Conservation (phyloP, 768 basidiomycete genomes). For the Austroboletus festivus region DNA sequence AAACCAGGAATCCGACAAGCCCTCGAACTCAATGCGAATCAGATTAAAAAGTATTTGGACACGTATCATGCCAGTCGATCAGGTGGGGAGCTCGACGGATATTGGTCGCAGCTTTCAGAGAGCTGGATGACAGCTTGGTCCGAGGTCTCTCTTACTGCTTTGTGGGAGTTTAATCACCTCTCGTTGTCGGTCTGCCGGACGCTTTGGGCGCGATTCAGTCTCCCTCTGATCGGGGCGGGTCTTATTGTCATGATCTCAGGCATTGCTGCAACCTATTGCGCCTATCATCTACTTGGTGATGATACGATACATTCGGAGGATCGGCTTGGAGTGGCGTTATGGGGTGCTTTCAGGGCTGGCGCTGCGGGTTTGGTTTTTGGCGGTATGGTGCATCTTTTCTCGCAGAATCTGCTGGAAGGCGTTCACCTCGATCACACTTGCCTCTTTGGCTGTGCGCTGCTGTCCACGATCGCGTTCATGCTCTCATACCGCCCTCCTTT, state of each 20-base stretch:
- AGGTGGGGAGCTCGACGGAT: slow-evolving; percentile 69
- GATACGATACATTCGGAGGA: slow-evolving; percentile 39
- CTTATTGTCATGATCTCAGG: slow-evolving; percentile 57
- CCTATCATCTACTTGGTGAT: slow-evolving; percentile 49
- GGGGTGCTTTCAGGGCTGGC: slow-evolving; percentile 32
- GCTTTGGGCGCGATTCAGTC: slow-evolving; percentile 95
- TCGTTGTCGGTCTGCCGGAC: slow-evolving; percentile 61
- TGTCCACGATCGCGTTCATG: slow-evolving; percentile 46
- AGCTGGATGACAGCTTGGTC: slow-evolving; percentile 42
- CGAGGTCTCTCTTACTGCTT: slow-evolving; percentile 8
- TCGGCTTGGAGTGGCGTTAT: slow-evolving; percentile 37
- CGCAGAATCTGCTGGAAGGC: slow-evolving; percentile 39
- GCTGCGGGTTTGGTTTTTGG: slow-evolving; percentile 37
- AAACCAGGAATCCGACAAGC: slow-evolving; percentile 51
- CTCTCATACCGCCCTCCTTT: slow-evolving; percentile 39
- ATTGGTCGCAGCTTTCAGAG: slow-evolving; percentile 51
- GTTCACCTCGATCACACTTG: slow-evolving; percentile 49
- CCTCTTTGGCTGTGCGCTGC: slow-evolving; percentile 47
- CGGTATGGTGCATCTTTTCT: slow-evolving; percentile 32
- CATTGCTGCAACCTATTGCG: slow-evolving; percentile 49
- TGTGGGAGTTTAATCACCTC: slow-evolving; percentile 32
- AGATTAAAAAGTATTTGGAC: slow-evolving; percentile 73
- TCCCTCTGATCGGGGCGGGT: slow-evolving; percentile 72
- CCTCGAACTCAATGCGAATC: slow-evolving; percentile 65
- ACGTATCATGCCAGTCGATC: slow-evolving; percentile 70